Base-by-base conservation (phyloP, 2,329 filamentous ascomycete genomes). In the Biscogniauxia marginata region DNA sequence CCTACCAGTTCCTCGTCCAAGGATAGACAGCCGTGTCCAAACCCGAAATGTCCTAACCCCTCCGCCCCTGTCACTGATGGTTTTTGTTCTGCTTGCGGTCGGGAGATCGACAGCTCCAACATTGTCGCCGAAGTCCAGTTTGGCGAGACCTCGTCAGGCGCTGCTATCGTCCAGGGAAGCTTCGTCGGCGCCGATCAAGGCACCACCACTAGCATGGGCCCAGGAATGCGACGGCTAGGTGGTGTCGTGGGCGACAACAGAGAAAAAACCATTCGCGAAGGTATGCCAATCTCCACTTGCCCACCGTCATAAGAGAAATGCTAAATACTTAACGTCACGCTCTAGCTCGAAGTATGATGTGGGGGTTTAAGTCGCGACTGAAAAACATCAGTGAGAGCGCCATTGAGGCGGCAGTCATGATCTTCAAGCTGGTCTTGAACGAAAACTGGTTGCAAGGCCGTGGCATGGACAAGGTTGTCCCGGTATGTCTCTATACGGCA, bases 41-140 rank as follows among this genome's bases (percentile, higher is more conserved):
- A 86, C 68, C 81, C 83, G 57, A 74, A 76, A 49, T 88, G 85
- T 70, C 76, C 77, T n/a, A 82, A 81, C 52, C 83, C 84, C 16
- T 81, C 85, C 54, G 81, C 70, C 6, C 67, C 67, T 5, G 57
- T 88, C 50, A 77, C 83, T 52, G 84, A 87, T 63, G 85, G 85
- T 39, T 83, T 90, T 63, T 98, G 95, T 75, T 84, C 86, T 59
- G 88, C 85, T 48, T 98, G 95, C 73, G 93, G 92, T 81, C 87
- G 85, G 58, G 85, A 96, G 63, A 84, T 93, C 54, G 88, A 90
- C 65, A 89, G 96, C 69, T 87, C 86, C 70, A 92, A 96, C 68
- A 96, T 98, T 60, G 93, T 97, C 56, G 85, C 91, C 49, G 95
- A 99, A 72, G 85, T 98, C 60, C 88, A 88, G 20, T 99, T 98